Evolutionary conservation across 306 rosid genomes (phyloP).

Genomic region (Elaeagnus macrophylla): DNA sequence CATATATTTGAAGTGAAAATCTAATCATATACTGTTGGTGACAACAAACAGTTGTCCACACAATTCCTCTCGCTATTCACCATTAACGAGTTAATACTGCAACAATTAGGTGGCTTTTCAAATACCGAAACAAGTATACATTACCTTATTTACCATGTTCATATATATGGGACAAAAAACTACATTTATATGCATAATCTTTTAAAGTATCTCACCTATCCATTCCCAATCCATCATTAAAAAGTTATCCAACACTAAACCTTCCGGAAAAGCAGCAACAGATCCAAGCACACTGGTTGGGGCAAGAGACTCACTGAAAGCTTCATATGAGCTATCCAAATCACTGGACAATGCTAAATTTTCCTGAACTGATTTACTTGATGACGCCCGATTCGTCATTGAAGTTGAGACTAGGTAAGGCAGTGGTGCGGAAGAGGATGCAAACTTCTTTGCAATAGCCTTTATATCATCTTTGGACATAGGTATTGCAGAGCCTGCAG

Average conservation of each 20-base stretch:
- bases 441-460: constrained; percentile 10
- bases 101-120: no score
- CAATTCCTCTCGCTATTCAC: no score
- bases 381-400: constrained; percentile 4
- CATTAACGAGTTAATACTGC: no score
- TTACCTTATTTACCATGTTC: neutral
- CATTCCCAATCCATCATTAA: constrained; percentile 21
- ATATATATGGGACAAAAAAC: neutral
- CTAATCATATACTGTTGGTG: no score
- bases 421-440: constrained; percentile 9
- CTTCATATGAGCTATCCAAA: constrained; percentile 6
- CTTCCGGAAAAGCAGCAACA: constrained; percentile 9
- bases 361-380: constrained; percentile 6
- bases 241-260: constrained; percentile 17
- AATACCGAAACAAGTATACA: no score
- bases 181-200: no score
- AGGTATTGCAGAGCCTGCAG: constrained; percentile 7
- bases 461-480: constrained; percentile 15
- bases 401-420: constrained; percentile 5
- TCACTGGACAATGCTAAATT: constrained; percentile 4
- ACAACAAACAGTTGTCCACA: no score
- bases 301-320: constrained; percentile 1
- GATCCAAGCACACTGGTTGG: constrained; percentile 7
- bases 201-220: constrained; percentile 19
- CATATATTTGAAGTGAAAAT: no score